phyloP scores from a whole-genome alignment of 1,284 basidiomycete genomes.

The Leccinum ponderosum region DNA sequence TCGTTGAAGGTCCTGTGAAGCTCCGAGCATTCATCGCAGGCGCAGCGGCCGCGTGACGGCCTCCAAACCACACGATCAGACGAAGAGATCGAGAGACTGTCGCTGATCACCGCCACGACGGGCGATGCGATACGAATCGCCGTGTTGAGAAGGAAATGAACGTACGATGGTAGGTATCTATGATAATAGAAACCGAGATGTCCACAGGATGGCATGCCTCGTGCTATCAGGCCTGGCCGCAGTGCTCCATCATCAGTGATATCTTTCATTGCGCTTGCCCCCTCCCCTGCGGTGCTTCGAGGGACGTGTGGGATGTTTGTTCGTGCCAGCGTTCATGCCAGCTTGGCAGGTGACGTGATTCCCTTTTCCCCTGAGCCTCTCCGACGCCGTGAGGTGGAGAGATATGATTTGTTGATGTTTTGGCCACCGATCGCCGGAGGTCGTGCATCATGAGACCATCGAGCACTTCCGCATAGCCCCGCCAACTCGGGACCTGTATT shows the following conservation, averaged over 20 bases:
- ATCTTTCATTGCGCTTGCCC: background rate
- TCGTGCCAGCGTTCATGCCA: constrained; percentile 2
- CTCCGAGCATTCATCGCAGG: background rate
- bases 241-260: background rate
- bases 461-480: background rate
- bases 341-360: background rate
- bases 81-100: background rate
- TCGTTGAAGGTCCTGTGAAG: background rate
- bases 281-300: background rate
- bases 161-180: background rate
- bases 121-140: constrained; percentile 5
- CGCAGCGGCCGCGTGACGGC: background rate
- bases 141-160: constrained; percentile 5
- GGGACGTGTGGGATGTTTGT: background rate
- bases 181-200: constrained; percentile 4
- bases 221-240: constrained; percentile 1
- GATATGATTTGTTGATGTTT: background rate
- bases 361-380: background rate
- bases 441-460: background rate
- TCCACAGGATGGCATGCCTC: constrained; percentile 8
- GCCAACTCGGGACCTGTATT: background rate
- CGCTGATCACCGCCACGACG: constrained; percentile 1
- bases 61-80: background rate
- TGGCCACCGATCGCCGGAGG: background rate
- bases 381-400: background rate